Evolutionary conservation across 805 yeast species (phyloP).

Genomic region (Ogataea zsoltii): DNA sequence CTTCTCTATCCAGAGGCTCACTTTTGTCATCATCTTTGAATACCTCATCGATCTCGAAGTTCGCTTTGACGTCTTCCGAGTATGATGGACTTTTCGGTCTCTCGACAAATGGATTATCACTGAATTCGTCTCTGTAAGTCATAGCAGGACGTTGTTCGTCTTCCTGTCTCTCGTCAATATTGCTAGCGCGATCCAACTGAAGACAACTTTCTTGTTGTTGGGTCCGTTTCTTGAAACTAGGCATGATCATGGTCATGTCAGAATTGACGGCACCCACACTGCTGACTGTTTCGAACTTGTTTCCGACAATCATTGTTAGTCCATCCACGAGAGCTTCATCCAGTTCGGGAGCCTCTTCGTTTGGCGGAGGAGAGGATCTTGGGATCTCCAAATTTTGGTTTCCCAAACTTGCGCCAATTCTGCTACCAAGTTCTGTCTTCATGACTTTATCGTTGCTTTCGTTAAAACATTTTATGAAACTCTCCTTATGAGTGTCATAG

Average conservation of each 20-base stretch:
- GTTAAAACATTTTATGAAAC: slow-evolving; percentile 21
- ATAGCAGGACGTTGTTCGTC: neutral
- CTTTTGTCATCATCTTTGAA: slow-evolving; percentile 9
- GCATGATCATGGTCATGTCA: slow-evolving; percentile 42
- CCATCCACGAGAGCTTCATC: slow-evolving; percentile 27
- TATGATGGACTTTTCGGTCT: neutral
- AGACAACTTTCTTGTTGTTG: slow-evolving; percentile 3
- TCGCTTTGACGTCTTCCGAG: slow-evolving; percentile 8
- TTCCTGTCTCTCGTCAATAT: slow-evolving; percentile 8
- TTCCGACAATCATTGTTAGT: slow-evolving; percentile 32
- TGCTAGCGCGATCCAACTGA: slow-evolving; percentile 7
- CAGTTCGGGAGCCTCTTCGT: slow-evolving; percentile 11
- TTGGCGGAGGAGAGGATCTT: slow-evolving; percentile 8
- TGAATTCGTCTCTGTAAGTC: neutral
- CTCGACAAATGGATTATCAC: slow-evolving; percentile 21
- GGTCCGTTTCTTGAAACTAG: slow-evolving; percentile 22
- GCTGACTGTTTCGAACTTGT: slow-evolving; percentile 11
- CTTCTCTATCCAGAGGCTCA: neutral
- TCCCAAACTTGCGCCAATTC: neutral
- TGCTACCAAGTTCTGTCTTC: slow-evolving; percentile 13
- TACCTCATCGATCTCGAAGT: slow-evolving; percentile 15
- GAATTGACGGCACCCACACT: slow-evolving; percentile 31
- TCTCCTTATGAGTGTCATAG: slow-evolving; percentile 9
- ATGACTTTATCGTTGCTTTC: slow-evolving; percentile 13
- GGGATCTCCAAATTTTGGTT: neutral